Evolutionary conservation across 2,329 filamentous ascomycete genomes (phyloP), one percentile per base, ranked within the genome.

Genomic region (Claviceps cyperi): DNA sequence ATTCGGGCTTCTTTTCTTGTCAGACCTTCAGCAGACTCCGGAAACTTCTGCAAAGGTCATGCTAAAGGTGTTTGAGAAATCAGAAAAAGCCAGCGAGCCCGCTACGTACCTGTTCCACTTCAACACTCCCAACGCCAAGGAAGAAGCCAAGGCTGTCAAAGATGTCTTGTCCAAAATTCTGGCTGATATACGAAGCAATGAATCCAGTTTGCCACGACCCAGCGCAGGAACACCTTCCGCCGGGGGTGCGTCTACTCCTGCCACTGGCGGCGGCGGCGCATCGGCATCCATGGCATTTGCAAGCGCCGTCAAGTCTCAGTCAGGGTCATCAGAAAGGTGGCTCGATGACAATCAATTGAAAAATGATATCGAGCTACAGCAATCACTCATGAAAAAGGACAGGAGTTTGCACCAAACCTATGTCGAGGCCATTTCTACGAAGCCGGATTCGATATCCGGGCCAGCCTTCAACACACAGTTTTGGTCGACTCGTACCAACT

Each of bases 11-110:
- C 6, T 35, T 35, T 5, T 24, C 14, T 5, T 17, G 17, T 21
- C 58, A 92, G 87, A 97, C 69, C 78, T 98, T 46, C 91, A 98
- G 66, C 91, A 97, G 65, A 97, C 92, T 1, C 90, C 92, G 13
- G 87, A 88, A 53, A 82, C 75, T n/a, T 82, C 80, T 37, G 73
- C 88, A 17, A 96, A 95, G 73, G 89, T 94, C 49, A 95, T 95
- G 76, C 77, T 97, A 52, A 95, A 92, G 66, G 83, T 98, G 50
- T 86, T 96, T 58, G 84, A 84, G 54, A 84, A 89, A 63, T 68
- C 78, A 41, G 67, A 78, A 35, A 70, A 71, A 45, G 71, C 72
- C 24, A 65, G 72, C 28, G 78, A 83, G 47, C 71, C 86, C 17
- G 76, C 82, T 44, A 78, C 81, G 50, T 87, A 94, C 63, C 79